A percentile compares a stretch with the other conserved stretches of the same genome.
Conservation (phyloP, 331 rosid species). For the Quercus lobata region DNA sequence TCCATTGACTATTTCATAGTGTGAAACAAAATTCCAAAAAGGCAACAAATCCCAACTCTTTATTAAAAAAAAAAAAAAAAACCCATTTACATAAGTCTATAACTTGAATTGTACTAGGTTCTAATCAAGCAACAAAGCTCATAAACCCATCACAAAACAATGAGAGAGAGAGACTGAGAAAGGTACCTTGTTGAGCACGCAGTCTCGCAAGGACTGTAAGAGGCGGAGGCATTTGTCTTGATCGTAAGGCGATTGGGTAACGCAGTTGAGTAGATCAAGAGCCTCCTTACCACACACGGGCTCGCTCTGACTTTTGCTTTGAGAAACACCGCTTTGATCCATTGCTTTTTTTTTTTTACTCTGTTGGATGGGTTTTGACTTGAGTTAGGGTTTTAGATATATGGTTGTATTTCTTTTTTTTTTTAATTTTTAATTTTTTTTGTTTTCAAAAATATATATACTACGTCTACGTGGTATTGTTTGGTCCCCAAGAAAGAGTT, state of each 20-base stretch:
- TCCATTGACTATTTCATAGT: no score
- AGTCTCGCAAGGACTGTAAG: constrained; percentile 57
- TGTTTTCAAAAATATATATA: no score
- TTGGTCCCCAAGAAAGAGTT: neutral
- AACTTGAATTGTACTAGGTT: neutral
- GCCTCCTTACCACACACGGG: constrained; percentile 74
- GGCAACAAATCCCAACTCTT: no score
- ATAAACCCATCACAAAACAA: neutral
- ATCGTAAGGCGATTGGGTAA: constrained; percentile 53
- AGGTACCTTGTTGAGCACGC: constrained; percentile 67
- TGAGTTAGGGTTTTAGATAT: constrained; percentile 20
- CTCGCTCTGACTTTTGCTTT: neutral
- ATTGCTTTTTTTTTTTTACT: constrained; percentile 2
- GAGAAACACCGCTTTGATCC: constrained; percentile 29
- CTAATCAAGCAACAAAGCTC: neutral
- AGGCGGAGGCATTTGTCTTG: constrained; percentile 62
- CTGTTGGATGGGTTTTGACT: neutral
- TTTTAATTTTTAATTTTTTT: neutral
- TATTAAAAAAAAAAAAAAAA: neutral
- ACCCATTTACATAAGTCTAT: neutral
- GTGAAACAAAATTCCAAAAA: no score
- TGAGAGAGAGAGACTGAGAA: neutral
- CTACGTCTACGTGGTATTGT: neutral
- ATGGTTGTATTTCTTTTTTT: neutral
- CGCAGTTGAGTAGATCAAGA: constrained; percentile 76